phyloP scores from a whole-genome alignment of 2,329 filamentous ascomycete genomes.

The Cordyceps farinosa region DNA sequence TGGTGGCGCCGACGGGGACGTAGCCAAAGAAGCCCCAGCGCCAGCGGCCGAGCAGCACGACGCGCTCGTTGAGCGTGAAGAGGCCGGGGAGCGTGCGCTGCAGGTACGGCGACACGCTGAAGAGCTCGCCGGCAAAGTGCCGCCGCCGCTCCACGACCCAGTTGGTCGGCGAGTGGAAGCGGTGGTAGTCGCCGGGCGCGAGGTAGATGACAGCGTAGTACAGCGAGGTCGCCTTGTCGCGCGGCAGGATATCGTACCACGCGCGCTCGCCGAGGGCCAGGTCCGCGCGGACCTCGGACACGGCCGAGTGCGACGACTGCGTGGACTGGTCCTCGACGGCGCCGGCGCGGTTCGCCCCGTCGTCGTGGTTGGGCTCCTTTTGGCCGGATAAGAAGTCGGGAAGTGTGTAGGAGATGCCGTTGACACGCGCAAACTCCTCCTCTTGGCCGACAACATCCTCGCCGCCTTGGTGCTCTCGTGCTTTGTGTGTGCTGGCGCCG shows the following conservation, averaged over 20 bases:
- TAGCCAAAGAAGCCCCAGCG: constrained; percentile 97
- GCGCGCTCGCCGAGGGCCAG: constrained; percentile 68
- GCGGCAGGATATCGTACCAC: constrained; percentile 66
- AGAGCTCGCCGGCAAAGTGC: constrained; percentile 97
- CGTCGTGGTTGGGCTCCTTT: constrained; percentile 42
- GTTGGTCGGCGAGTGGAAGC: constrained; percentile 90
- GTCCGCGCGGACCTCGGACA: constrained; percentile 79
- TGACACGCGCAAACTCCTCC: constrained; percentile 89
- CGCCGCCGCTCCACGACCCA: constrained; percentile 94
- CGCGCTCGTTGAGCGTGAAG: constrained; percentile 94
- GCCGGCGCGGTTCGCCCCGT: constrained; percentile 1
- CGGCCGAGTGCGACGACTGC: constrained; percentile 58
- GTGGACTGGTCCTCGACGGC: constrained; percentile 70
- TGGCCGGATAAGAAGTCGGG: constrained; percentile 81
- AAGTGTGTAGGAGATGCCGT: constrained; percentile 92
- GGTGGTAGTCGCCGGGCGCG: constrained; percentile 95
- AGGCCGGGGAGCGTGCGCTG: constrained; percentile 88
- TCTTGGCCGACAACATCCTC: constrained; percentile 72
- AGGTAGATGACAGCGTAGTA: constrained; percentile 97
- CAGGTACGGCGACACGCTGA: constrained; percentile 90
- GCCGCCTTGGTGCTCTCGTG: constrained; percentile 40
- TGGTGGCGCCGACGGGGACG: constrained; percentile 93
- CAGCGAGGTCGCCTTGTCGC: constrained; percentile 64
- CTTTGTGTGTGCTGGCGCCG: constrained; percentile 23
- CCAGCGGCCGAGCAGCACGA: constrained; percentile 91